phyloP scores from a whole-genome alignment of 257 asterid genomes.

The Rhazya stricta region DNA sequence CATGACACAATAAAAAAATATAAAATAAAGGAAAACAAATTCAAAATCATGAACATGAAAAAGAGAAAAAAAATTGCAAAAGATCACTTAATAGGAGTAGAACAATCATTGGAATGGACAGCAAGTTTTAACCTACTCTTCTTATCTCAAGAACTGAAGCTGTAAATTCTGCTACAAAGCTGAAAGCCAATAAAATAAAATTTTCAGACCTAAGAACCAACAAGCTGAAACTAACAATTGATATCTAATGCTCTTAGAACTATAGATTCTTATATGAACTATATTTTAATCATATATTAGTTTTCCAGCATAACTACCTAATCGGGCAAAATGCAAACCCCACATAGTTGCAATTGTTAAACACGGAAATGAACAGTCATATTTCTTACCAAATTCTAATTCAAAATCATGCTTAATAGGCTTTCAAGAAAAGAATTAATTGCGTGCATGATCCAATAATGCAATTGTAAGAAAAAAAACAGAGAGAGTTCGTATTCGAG shows the following conservation, averaged over 20 bases:
- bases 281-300: not conserved
- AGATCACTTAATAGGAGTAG: not conserved
- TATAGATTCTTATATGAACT: not conserved
- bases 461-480: not conserved
- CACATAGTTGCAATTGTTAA: not conserved
- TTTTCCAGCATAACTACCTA: not conserved
- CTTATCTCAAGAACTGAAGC: not conserved
- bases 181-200: not conserved
- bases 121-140: slow-evolving; percentile 1
- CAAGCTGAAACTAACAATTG: slow-evolving; percentile 8
- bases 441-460: not conserved
- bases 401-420: not conserved
- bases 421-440: not conserved
- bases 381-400: not conserved
- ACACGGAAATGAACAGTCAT: not conserved
- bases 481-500: not conserved
- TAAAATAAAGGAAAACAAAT: not conserved
- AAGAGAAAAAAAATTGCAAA: not conserved
- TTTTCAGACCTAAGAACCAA: slow-evolving; percentile 13
- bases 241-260: not conserved
- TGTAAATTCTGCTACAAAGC: slow-evolving; percentile 11
- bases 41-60: too few relatives aligned
- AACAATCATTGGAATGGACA: not conserved
- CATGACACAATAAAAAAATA: not conserved
- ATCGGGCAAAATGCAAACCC: slow-evolving; percentile 1